phyloP scores from a whole-genome alignment of 805 yeast species.

The Lachancea sp. region DNA sequence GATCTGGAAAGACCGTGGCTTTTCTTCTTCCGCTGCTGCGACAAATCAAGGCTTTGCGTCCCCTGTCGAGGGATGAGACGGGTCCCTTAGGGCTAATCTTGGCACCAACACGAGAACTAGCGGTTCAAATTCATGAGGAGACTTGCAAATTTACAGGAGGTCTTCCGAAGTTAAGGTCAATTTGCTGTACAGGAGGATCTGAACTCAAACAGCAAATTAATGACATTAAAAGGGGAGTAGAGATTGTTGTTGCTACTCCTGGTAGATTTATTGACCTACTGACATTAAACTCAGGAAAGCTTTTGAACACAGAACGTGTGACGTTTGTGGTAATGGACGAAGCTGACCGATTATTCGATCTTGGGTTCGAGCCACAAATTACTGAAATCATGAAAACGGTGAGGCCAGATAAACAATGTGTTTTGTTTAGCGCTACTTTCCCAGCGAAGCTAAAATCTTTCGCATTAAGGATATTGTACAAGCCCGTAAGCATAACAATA shows the following conservation, averaged over 20 bases:
- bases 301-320: constrained; percentile 54
- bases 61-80: constrained; percentile 40
- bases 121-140: constrained; percentile 73
- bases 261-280: constrained; percentile 88
- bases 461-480: constrained; percentile 55
- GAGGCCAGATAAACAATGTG: constrained; percentile 83
- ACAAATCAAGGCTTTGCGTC: constrained; percentile 71
- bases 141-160: constrained; percentile 45
- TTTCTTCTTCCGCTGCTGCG: constrained; percentile 78
- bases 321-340: constrained; percentile 89
- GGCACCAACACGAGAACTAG: constrained; percentile 91
- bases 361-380: constrained; percentile 97
- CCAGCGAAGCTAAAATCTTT: constrained; percentile 71
- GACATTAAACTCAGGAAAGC: constrained; percentile 74
- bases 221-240: constrained; percentile 67
- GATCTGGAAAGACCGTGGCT: constrained; percentile 92
- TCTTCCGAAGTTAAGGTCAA: constrained; percentile 40
- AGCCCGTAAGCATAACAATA: constrained; percentile 71
- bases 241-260: constrained; percentile 87
- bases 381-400: constrained; percentile 67
- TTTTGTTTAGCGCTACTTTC: constrained; percentile 90
- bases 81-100: constrained; percentile 77
- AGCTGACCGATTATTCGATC: constrained; percentile 93
- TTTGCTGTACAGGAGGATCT: constrained; percentile 90
- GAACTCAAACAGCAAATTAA: constrained; percentile 77